Evolutionary conservation across 2,329 filamentous ascomycete genomes (phyloP), one percentile per base, ranked within the genome.

Genomic region (Colletotrichum sansevieriae): DNA sequence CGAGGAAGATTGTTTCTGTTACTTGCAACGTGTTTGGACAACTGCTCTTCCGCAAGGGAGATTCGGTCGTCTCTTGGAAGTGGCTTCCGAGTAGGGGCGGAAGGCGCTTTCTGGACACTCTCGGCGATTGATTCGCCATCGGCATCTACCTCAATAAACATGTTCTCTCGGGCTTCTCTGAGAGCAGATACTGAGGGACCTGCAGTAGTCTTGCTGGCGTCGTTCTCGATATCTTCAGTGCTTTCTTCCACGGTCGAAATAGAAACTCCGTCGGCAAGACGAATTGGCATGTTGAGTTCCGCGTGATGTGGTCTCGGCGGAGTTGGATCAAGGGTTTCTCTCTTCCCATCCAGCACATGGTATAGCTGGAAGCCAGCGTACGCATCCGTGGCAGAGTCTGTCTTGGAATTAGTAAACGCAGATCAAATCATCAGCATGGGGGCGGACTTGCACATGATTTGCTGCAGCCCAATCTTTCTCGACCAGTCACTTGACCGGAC

Each of bases 401-500:
- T 25, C 44, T 71, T 2, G 58, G 11, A 78, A 78, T 73, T 59
- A 74, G 13, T 13, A 29, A 25, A n/a, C 2, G 12, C 35, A 1
- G 2, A 46, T 12, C 13, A 3, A 46, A 15, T 15, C 37, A 35
- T 29, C 4, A 33, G 3, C 29, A 20, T 29, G 52, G 25, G 49
- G 25, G 49, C 4, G 10, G 18, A 46, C 91, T 83, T 86, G 95
- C 84, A 94, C 58, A 86, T 78, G 18, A 93, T 86, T 76, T 98
- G 95, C 10, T 87, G 77, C 71, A 85, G 81, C 20, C 82, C 84
- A 39, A 98, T 80, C 1, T 82, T 75, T 67, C 83, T 80, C 33
- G 88, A 88, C 95, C 95, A 98, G 75, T 95, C 86, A 72, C 93
- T 90, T 1, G 85, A 85, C 18, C 95, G 87, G 2, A 97, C 92